A percentile compares a stretch with the other conserved stretches of the same genome.
Evolutionary conservation across 441 rosid species (phyloP).

Genomic region (Manihot esculenta): DNA sequence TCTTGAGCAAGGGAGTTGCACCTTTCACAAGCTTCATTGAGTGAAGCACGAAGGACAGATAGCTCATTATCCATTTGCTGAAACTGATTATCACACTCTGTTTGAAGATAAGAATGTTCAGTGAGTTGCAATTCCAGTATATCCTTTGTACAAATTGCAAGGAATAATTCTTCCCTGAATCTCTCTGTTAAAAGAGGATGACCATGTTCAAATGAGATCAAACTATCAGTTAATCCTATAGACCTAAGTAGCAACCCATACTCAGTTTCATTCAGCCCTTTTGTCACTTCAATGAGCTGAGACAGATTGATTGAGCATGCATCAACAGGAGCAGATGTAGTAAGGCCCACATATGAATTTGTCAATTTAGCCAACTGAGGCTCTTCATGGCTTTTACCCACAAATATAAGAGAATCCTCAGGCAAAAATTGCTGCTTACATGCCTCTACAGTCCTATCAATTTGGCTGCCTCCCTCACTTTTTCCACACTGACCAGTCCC

Average conservation of each 20-base stretch:
- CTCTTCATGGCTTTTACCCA: slow-evolving; percentile 37
- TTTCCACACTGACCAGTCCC: slow-evolving; percentile 21
- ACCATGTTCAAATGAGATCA: slow-evolving; percentile 22
- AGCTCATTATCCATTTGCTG: slow-evolving; percentile 54
- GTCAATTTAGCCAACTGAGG: slow-evolving; percentile 31
- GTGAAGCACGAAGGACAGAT: slow-evolving; percentile 49
- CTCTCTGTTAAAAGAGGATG: slow-evolving; percentile 41
- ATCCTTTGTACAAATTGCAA: slow-evolving; percentile 59
- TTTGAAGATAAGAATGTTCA: slow-evolving; percentile 59
- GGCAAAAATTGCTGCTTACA: slow-evolving; percentile 39
- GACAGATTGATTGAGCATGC: slow-evolving; percentile 40
- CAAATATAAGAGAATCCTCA: slow-evolving; percentile 41
- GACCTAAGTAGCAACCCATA: slow-evolving; percentile 52
- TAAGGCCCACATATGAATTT: slow-evolving; percentile 31
- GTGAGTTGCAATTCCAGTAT: slow-evolving; percentile 59
- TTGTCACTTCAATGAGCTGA: slow-evolving; percentile 53
- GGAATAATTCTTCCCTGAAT: slow-evolving; percentile 69
- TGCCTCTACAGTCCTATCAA: slow-evolving; percentile 33
- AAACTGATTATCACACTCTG: slow-evolving; percentile 46
- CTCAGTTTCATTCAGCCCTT: slow-evolving; percentile 67
- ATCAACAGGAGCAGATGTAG: slow-evolving; percentile 38
- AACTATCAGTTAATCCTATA: slow-evolving; percentile 37
- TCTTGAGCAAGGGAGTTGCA: slow-evolving; percentile 56
- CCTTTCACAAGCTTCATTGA: slow-evolving; percentile 41
- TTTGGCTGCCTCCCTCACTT: slow-evolving; percentile 24